Evolutionary conservation across 1,284 basidiomycete species (phyloP), one percentile per base, ranked within the genome.

Genomic region (Cystobasidium sp.): DNA sequence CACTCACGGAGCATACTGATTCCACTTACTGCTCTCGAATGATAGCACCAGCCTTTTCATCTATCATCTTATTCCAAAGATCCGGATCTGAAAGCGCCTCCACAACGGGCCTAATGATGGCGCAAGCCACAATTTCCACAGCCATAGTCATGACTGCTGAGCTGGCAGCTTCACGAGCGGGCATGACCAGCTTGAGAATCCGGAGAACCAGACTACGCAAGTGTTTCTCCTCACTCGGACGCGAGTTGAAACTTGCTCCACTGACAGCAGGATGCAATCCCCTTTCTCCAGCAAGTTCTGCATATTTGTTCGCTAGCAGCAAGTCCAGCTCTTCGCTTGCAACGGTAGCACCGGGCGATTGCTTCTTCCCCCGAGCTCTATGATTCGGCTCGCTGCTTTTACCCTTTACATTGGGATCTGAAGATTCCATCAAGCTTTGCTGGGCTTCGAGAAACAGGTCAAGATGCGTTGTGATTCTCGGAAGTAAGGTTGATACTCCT

Each of bases 51-150:
- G 93, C 92, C 83, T 92, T 87, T 83, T 94, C 90, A 81, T 97
- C 94, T 68, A 98, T 91, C 59, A 89, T 87, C 69, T 89, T 86
- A 83, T 98, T 98, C 93, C 94, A 97, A 78, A 97, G 97, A 82
- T 98, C 96, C 18, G 94, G 92, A 81, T 98, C 95, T 63, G 91
- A 87, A 56, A 98, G 81, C 89, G 95, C 91, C 70, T 97, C 92
- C 85, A 97, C 90, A 69, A 96, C 82, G 3, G 95, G 93, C 79
- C 91, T 88, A 43, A 97, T 81, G 6, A 97, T 88, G 1, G 90
- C 85, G 79, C 92, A 95, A 6, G 91, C 88, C 2, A 91, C 84
- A 78, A 98, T 87, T 82, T 99, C 96, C 58, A 93, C 85, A 16
- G 88, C 88, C 14, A 93, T 88, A 49, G 91, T 88, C 68, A 83